Evolutionary conservation across 2,329 filamentous ascomycete genomes (phyloP).

Genomic region (Calonectria naviculata): DNA sequence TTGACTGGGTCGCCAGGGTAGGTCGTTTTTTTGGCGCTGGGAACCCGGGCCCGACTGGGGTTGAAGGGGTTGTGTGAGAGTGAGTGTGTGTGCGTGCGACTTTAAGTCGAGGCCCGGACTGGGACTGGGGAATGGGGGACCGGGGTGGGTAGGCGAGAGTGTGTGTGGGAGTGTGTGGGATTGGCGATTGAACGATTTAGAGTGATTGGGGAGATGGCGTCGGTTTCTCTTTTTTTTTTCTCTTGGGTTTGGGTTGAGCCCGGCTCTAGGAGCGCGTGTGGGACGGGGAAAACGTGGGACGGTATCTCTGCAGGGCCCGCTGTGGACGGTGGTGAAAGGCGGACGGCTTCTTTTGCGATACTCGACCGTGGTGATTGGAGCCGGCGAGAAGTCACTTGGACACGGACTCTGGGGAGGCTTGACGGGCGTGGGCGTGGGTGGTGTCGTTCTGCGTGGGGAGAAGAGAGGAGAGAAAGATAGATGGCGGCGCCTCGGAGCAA

Average conservation of each 20-base stretch:
- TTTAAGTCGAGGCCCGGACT: slow-evolving; percentile 16
- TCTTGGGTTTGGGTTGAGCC: slow-evolving; percentile 6
- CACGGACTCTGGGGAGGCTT: slow-evolving; percentile 13
- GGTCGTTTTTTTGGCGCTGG: slow-evolving; percentile 16
- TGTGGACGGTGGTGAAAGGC: background rate
- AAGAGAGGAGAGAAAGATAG: background rate
- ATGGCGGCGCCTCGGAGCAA: slow-evolving; percentile 20
- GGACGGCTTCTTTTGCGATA: background rate
- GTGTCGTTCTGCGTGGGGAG: slow-evolving; percentile 10
- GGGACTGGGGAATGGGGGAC: slow-evolving; percentile 11
- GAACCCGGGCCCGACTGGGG: slow-evolving; percentile 15
- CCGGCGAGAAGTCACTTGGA: slow-evolving; percentile 6
- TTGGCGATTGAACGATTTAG: slow-evolving; percentile 8
- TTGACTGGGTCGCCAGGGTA: slow-evolving; percentile 17
- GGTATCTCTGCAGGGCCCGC: background rate
- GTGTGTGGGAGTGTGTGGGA: slow-evolving; percentile 21
- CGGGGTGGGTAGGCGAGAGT: background rate
- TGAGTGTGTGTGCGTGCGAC: slow-evolving; percentile 16
- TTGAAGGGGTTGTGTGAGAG: slow-evolving; percentile 11
- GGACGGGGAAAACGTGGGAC: slow-evolving; percentile 21
- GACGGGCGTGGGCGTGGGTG: slow-evolving; percentile 7
- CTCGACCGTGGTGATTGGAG: slow-evolving; percentile 13
- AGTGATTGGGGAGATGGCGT: slow-evolving; percentile 7
- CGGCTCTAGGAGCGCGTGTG: slow-evolving; percentile 17
- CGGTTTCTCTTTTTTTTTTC: too few relatives aligned